phyloP scores from a whole-genome alignment of 129 eudicot genomes.

The Arctium minus region DNA sequence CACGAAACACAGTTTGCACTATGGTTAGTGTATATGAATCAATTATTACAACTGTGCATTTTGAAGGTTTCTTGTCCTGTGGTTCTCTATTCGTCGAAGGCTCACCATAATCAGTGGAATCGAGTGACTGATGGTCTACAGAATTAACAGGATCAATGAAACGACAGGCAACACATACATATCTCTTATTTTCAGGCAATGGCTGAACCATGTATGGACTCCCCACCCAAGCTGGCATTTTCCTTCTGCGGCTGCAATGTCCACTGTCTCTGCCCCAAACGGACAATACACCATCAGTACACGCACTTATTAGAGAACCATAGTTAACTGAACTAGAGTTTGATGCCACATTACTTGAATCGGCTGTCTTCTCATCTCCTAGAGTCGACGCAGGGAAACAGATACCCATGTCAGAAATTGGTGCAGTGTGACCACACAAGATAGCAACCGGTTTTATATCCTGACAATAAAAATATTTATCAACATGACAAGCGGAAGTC shows the following conservation, averaged over 20 bases:
- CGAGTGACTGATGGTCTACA: conserved; percentile 40
- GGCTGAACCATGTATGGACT: conserved; percentile 71
- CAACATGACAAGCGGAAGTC: conserved; percentile 14
- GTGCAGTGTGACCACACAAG: conserved; percentile 93
- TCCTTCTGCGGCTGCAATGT: conserved; percentile 92
- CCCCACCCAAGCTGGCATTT: conserved; percentile 95
- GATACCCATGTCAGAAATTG: conserved; percentile 81
- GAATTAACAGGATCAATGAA: conserved; percentile 36
- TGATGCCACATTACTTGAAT: conserved; percentile 40
- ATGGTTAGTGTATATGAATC: conserved; percentile 78
- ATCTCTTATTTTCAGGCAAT: conserved; percentile 78
- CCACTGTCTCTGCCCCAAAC: conserved; percentile 95
- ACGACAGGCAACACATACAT: conserved; percentile 77
- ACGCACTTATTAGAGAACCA: conserved; percentile 91
- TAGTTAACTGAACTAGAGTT: conserved; percentile 44
- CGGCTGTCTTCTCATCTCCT: conserved; percentile 46
- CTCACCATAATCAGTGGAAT: conserved; percentile 36
- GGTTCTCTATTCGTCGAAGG: conserved; percentile 35
- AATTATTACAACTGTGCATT: conserved; percentile 66
- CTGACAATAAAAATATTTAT: conserved; percentile 44
- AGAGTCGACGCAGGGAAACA: conserved; percentile 64
- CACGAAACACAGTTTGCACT: conserved; percentile 85
- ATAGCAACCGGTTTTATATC: conserved; percentile 76
- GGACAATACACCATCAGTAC: conserved; percentile 92
- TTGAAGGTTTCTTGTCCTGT: conserved; percentile 42